Evolutionary conservation across 139 green algal species (phyloP).

Genomic region (Edaphochlamys debaryana): DNA sequence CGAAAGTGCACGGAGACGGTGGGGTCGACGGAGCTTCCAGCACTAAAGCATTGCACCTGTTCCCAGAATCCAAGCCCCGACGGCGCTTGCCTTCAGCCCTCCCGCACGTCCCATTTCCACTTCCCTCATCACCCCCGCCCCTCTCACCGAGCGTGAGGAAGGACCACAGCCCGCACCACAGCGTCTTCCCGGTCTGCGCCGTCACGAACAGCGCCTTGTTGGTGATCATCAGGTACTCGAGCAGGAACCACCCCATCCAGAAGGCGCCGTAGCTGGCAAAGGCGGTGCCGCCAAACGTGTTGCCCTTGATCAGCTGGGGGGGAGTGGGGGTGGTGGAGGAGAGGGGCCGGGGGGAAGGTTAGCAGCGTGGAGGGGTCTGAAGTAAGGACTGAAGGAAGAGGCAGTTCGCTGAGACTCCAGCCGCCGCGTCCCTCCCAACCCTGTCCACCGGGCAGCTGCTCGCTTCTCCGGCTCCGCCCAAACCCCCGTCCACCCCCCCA

Average conservation of each 20-base stretch:
- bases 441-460: too few relatives aligned
- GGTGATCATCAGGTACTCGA: conserved; percentile 23
- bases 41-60: too few relatives aligned
- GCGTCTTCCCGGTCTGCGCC: conserved; percentile 39
- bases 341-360: background rate
- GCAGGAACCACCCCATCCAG: conserved; percentile 70
- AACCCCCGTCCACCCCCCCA: too few relatives aligned
- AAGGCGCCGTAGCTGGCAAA: conserved; percentile 77
- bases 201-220: background rate
- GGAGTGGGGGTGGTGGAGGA: background rate
- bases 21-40: too few relatives aligned
- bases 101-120: too few relatives aligned
- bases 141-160: conserved; percentile 61
- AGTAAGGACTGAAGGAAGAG: background rate
- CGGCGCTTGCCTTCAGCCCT: too few relatives aligned
- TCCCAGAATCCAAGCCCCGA: too few relatives aligned
- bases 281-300: conserved; percentile 77
- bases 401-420: too few relatives aligned
- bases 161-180: conserved; percentile 71
- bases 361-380: background rate
- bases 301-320: conserved; percentile 69
- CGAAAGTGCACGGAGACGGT: too few relatives aligned
- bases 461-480: background rate
- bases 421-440: background rate
- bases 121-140: background rate